Conservation (phyloP, 2,329 filamentous ascomycete genomes). For the Neonectria faginata region DNA sequence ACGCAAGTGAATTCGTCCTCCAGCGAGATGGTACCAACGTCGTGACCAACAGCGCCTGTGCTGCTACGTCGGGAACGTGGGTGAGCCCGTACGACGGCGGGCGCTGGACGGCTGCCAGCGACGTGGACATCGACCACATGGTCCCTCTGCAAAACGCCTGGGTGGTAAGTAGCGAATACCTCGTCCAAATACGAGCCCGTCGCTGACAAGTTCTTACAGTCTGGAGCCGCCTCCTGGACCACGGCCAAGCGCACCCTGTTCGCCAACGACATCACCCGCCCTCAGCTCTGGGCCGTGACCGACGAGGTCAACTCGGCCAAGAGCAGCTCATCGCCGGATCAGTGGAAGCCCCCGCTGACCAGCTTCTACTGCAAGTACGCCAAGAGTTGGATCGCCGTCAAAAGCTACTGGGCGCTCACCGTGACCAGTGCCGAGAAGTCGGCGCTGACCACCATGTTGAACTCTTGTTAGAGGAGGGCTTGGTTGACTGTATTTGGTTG, state of each 20-base stretch:
- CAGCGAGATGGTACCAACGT: conserved; percentile 78
- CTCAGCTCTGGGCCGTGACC: conserved; percentile 84
- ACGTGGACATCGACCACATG: conserved; percentile 87
- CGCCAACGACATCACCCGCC: conserved; percentile 81
- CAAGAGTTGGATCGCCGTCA: conserved; percentile 81
- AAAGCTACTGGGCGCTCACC: conserved; percentile 76
- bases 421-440: conserved; percentile 79
- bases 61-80: conserved; percentile 76
- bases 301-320: conserved; percentile 80
- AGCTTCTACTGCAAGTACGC: conserved; percentile 84
- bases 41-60: conserved; percentile 68
- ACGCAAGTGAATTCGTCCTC: conserved; percentile 71
- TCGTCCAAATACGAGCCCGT: not conserved
- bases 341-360: conserved; percentile 78
- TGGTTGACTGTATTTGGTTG: not conserved
- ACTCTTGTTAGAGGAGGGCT: conserved; percentile 43
- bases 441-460: conserved; percentile 64
- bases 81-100: conserved; percentile 78
- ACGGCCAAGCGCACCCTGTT: conserved; percentile 73
- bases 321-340: conserved; percentile 78
- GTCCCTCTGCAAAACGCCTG: conserved; percentile 85
- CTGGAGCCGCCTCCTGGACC: conserved; percentile 79
- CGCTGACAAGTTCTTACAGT: conserved; percentile 56
- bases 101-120: conserved; percentile 74
- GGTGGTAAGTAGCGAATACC: conserved; percentile 65